Base-by-base conservation (phyloP, 75 land plant genomes). In the Sequoia sempervirens region DNA sequence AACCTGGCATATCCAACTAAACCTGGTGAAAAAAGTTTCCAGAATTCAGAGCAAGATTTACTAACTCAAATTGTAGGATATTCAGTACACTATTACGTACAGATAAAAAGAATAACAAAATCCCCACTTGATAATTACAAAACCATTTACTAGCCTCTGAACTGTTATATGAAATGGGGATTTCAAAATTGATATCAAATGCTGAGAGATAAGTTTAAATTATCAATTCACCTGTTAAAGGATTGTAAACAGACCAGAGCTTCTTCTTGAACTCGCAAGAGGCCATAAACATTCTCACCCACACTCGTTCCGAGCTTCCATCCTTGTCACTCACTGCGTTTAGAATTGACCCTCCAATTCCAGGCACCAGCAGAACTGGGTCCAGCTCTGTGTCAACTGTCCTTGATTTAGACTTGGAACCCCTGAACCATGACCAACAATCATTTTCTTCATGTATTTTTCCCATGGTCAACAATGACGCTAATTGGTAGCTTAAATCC, bases 261-360 rank as follows among this genome's bases (percentile, higher is more conserved):
- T 89, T 91, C 84, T 88, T 83, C 91, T 88, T 88, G 89, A 96
- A 96, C 90, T 93, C 95, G 76, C 87, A 82, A 79, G 95, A 89
- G 12, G 98, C 91, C 66, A 89, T 74, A 45, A 94, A 79, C 28
- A 96, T 88, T 76, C 98, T 90, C 36, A 96, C 98, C 98, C 98
- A 96, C 76, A 93, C 94, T 41, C 96, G 93, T 64, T 88, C 91
- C 86, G 87, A 73, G 56, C 73, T 84, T 61, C 89, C 91, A 50
- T 69, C 54, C 56, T 90, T 85, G 84, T 91, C 90, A 34, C 50
- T 87, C 92, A 88, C 96, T 12, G 98, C 92, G 82, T 93, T 81
- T 43, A 96, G 88, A 41, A 96, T 92, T 40, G 98, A 93, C 3
- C 98, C 98, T 26, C 91, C 98, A 20, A 96, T 92, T 6, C 98